Conservation (phyloP, 1,139 yeast species). For the Eremothecium sinecaudum region DNA sequence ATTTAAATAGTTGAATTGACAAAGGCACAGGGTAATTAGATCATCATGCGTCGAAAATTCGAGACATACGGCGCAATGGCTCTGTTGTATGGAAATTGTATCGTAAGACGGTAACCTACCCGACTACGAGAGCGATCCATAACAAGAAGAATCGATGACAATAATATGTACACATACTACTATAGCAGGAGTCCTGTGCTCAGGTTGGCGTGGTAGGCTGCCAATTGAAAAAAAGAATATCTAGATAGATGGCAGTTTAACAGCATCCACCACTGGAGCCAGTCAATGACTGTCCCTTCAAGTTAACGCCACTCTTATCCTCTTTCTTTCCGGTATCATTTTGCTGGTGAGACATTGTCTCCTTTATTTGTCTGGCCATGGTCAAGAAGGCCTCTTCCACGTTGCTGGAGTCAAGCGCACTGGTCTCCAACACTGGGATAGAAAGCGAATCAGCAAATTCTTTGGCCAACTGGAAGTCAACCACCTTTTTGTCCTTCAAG, state of each 20-base stretch:
- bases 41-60: too few relatives aligned
- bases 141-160: too few relatives aligned
- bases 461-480: slow-evolving; percentile 92
- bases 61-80: too few relatives aligned
- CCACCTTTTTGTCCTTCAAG: slow-evolving; percentile 86
- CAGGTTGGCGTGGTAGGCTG: too few relatives aligned
- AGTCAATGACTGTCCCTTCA: slow-evolving; percentile 81
- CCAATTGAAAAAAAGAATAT: too few relatives aligned
- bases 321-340: slow-evolving; percentile 36
- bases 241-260: too few relatives aligned
- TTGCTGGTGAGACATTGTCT: slow-evolving; percentile 72
- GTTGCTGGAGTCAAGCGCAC: slow-evolving; percentile 90
- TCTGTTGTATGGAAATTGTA: too few relatives aligned
- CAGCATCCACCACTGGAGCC: slow-evolving; percentile 70
- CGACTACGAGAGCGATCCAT: too few relatives aligned
- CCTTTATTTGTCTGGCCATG: slow-evolving; percentile 98
- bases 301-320: slow-evolving; percentile 67
- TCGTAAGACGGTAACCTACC: too few relatives aligned
- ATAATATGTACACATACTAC: slow-evolving; percentile 5
- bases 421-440: slow-evolving; percentile 92
- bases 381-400: slow-evolving; percentile 98
- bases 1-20: slow-evolving; percentile 3
- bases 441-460: slow-evolving; percentile 96
- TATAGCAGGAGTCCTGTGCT: too few relatives aligned
- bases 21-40: slow-evolving; percentile 7